Evolutionary conservation across 2,329 filamentous ascomycete genomes (phyloP).

Genomic region (Fonsecaea multimorphosa): DNA sequence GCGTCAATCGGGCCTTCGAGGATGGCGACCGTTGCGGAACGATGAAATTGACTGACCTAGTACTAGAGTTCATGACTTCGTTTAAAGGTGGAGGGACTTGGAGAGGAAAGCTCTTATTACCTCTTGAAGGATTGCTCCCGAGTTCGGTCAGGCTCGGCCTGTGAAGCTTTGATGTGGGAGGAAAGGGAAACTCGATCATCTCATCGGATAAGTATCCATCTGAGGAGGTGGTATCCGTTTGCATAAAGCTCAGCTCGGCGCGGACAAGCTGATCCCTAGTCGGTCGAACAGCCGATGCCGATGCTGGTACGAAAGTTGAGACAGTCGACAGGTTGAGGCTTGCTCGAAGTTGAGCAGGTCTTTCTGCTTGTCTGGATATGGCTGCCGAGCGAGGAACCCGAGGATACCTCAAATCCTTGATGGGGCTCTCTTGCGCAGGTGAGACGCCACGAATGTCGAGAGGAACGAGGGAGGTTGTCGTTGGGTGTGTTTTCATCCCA

Average conservation of each 20-base stretch:
- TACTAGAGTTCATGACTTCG: slow-evolving; percentile 14
- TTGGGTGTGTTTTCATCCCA: slow-evolving; percentile 35
- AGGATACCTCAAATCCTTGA: slow-evolving; percentile 38
- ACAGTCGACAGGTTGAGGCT: slow-evolving; percentile 24
- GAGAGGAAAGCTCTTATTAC: slow-evolving; percentile 16
- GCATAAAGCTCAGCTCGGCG: slow-evolving; percentile 28
- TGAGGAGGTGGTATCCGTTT: slow-evolving; percentile 33
- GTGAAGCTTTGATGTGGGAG: slow-evolving; percentile 19
- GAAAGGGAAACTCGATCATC: slow-evolving; percentile 33
- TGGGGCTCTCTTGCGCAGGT: slow-evolving; percentile 34
- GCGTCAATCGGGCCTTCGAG: slow-evolving; percentile 33
- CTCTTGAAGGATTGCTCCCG: slow-evolving; percentile 14
- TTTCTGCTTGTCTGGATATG: slow-evolving; percentile 42
- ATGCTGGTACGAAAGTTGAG: not conserved
- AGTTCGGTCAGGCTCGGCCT: slow-evolving; percentile 20
- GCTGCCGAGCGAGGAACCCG: slow-evolving; percentile 36
- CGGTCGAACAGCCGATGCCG: not conserved
- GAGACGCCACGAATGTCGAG: slow-evolving; percentile 39
- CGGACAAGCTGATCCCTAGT: slow-evolving; percentile 26
- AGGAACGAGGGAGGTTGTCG: slow-evolving; percentile 31
- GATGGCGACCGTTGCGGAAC: slow-evolving; percentile 28
- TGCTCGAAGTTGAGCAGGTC: slow-evolving; percentile 43
- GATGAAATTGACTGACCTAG: slow-evolving; percentile 9
- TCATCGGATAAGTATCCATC: slow-evolving; percentile 34
- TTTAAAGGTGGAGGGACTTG: slow-evolving; percentile 17